Evolutionary conservation across 352 stramenopile genomes (phyloP), one percentile per base, ranked within the genome.

Genomic region (Phytophthora colocasiae): DNA sequence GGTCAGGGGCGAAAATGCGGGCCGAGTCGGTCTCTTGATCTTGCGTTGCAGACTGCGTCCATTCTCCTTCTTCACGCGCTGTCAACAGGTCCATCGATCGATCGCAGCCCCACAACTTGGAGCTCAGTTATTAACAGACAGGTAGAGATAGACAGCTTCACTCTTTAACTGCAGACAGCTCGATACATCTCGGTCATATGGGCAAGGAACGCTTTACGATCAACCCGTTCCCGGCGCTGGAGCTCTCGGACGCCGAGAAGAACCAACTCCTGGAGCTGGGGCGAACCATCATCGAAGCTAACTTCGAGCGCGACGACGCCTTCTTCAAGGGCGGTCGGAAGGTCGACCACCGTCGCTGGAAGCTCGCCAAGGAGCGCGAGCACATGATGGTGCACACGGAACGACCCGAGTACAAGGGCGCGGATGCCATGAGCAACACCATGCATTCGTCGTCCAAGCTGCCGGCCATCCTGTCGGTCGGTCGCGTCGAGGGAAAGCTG

Each of bases 281-380:
- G n/a, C 60, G 60, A 47, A 77, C 57, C 17, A 61, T 80, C 47
- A 75, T 80, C 34, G 53, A 75, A 10, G 72, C 60, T 59, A 75
- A 80, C 48, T 70, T 77, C 39, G 59, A 75, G 52, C 64, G 61
- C 29, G 66, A 80, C 32, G 59, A 80, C 11, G 29, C 39, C 5
- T 77, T 76, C 53, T 73, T 80, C 54, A 49, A 58, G 15, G 41
- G 47, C 17, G 69, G 72, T n/a, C 66, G 63, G 39, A 72, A 72
- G 34, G 60, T 75, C 4, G 69, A 80, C 58, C 46, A 49, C 24
- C 34, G 32, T 5, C 63, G 67, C 36, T 80, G 72, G 72, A 80
- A 80, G 56, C 70, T 78, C 34, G 47, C 75, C 45, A 77, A 69
- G 58, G 63, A 81, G 57, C 71, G 64, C 24, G 67, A 76, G 29